These are phyloP conservation scores for Eruca vesicaria DNA, from an alignment of 441 rosid genomes.

Conservation along the genomic window DNA sequence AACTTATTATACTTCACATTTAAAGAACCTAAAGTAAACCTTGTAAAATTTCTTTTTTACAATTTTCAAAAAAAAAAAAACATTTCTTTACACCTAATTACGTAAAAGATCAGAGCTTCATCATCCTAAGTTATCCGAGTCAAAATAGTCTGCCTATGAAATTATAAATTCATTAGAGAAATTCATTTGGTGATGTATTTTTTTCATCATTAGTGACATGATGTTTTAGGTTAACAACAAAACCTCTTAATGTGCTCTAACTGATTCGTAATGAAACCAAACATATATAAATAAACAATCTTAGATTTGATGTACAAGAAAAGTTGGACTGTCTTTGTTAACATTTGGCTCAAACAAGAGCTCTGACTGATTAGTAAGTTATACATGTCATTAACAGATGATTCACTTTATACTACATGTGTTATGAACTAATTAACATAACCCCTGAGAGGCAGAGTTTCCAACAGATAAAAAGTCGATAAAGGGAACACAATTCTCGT, in stretches of 20 bases:
- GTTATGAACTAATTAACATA: conserved; percentile 24
- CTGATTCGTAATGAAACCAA: not conserved
- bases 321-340: conserved; percentile 1
- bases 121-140: conserved; percentile 6
- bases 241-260: not conserved
- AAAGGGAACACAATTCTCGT: conserved; percentile 37
- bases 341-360: conserved; percentile 16
- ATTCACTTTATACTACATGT: not conserved
- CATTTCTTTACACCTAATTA: not conserved
- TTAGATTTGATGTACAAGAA: conserved; percentile 10
- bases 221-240: not conserved
- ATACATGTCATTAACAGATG: conserved; percentile 16
- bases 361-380: conserved; percentile 17
- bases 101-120: conserved; percentile 2
- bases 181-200: conserved; percentile 9
- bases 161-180: not conserved
- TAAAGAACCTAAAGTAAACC: conserved; percentile 3
- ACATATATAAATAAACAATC: not conserved
- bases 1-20: conserved; percentile 16
- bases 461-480: conserved; percentile 68
- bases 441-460: conserved; percentile 37
- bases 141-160: conserved; percentile 15
- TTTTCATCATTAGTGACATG: not conserved
- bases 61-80: no score
- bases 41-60: not conserved